These are phyloP conservation scores for Termitomyces sp. DNA, from an alignment of 1,284 basidiomycete genomes.

Conservation along the genomic window DNA sequence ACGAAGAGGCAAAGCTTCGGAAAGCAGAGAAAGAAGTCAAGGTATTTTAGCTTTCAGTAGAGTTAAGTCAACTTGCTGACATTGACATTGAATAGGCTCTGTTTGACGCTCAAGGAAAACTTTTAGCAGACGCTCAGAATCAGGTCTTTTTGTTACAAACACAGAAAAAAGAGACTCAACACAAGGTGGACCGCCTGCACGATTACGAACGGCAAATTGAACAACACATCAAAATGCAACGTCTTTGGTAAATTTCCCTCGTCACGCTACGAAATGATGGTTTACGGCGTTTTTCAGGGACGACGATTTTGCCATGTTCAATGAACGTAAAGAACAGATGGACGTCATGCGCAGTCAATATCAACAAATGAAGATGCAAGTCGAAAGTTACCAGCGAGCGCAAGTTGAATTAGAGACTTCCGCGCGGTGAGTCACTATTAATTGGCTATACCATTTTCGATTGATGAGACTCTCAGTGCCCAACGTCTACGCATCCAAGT, in stretches of 20 bases:
- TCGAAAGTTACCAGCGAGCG: constrained; percentile 51
- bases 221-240: constrained; percentile 63
- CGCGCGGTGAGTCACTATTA: constrained; percentile 40
- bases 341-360: constrained; percentile 44
- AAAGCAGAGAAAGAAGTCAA: constrained; percentile 59
- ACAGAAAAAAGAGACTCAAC: constrained; percentile 62
- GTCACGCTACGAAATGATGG: not conserved
- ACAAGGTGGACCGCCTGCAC: constrained; percentile 65
- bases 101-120: constrained; percentile 61
- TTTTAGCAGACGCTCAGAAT: constrained; percentile 56
- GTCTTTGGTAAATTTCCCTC: constrained; percentile 50
- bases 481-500: constrained; percentile 53
- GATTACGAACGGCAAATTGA: constrained; percentile 74
- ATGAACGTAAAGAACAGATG: constrained; percentile 56
- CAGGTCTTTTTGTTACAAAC: constrained; percentile 60
- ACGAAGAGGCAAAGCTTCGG: constrained; percentile 57
- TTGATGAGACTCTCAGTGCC: constrained; percentile 31
- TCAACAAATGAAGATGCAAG: constrained; percentile 57
- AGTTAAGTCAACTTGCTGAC: not conserved
- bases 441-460: constrained; percentile 1
- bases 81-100: constrained; percentile 42
- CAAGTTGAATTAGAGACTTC: constrained; percentile 47
- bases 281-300: constrained; percentile 43
- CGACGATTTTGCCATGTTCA: constrained; percentile 64
- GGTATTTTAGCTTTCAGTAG: constrained; percentile 30